A percentile compares a stretch with the other conserved stretches of the same genome.
Conservation (phyloP, 805 yeast genomes). For the Kuraishia cidri region DNA sequence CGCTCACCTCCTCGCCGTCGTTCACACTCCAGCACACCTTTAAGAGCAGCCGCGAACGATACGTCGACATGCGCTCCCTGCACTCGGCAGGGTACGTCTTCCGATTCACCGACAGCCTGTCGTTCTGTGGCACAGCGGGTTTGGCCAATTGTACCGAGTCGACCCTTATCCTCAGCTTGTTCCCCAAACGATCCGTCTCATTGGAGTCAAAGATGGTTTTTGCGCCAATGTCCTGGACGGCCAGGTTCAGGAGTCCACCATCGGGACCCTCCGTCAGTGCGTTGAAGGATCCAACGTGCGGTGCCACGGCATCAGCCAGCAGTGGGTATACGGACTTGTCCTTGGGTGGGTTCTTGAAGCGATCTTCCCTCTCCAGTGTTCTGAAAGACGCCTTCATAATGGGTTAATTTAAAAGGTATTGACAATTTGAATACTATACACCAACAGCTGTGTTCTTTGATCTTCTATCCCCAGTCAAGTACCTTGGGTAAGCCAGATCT, state of each 20-base stretch:
- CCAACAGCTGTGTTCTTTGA: slow-evolving; percentile 5
- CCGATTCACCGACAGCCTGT: slow-evolving; percentile 69
- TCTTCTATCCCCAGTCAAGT: slow-evolving; percentile 3
- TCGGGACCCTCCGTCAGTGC: slow-evolving; percentile 85
- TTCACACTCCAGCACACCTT: slow-evolving; percentile 83
- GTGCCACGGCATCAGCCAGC: slow-evolving; percentile 82
- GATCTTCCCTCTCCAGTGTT: slow-evolving; percentile 81
- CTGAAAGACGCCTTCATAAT: slow-evolving; percentile 50
- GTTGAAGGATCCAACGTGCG: slow-evolving; percentile 94
- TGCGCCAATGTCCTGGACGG: slow-evolving; percentile 81
- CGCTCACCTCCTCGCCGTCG: slow-evolving; percentile 74
- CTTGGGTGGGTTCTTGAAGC: slow-evolving; percentile 85
- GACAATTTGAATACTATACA: too few species aligned
- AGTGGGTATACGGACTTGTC: slow-evolving; percentile 78
- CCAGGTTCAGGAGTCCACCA: slow-evolving; percentile 80
- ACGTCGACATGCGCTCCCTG: slow-evolving; percentile 82
- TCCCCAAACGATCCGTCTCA: slow-evolving; percentile 66
- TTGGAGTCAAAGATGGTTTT: slow-evolving; percentile 79
- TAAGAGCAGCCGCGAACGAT: slow-evolving; percentile 69
- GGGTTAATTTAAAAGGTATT: too few species aligned
- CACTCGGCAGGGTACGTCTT: slow-evolving; percentile 79
- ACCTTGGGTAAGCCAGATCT: not conserved
- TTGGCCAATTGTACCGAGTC: slow-evolving; percentile 82
- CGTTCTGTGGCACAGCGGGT: slow-evolving; percentile 67
- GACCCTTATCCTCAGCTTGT: slow-evolving; percentile 75